A percentile compares a stretch with the other conserved stretches of the same genome.
These are phyloP conservation scores for Yamadazyma tumulicola DNA, from an alignment of 805 yeast genomes.

Conservation along the genomic window DNA sequence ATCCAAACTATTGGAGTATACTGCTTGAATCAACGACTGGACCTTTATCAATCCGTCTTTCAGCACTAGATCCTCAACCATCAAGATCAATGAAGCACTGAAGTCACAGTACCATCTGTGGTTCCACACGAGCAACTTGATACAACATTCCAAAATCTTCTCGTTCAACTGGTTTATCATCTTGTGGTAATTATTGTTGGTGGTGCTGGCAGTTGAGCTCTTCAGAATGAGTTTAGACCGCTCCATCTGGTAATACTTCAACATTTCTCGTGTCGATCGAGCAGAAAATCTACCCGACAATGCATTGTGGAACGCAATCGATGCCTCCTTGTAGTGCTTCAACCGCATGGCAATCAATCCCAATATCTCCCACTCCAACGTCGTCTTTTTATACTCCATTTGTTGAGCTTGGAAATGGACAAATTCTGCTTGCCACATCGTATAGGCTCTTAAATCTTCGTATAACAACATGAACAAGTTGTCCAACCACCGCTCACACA, in stretches of 20 bases:
- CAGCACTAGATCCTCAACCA: slow-evolving; percentile 58
- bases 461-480: slow-evolving; percentile 64
- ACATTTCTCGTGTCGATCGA: slow-evolving; percentile 67
- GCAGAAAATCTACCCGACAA: slow-evolving; percentile 75
- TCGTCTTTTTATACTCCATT: slow-evolving; percentile 68
- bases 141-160: slow-evolving; percentile 62
- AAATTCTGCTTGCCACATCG: slow-evolving; percentile 90
- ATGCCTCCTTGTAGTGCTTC: slow-evolving; percentile 84
- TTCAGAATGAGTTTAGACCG: slow-evolving; percentile 32
- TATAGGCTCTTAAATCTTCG: slow-evolving; percentile 75
- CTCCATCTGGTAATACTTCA: slow-evolving; percentile 61
- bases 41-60: slow-evolving; percentile 79
- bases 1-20: slow-evolving; percentile 43
- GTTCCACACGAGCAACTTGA: slow-evolving; percentile 91
- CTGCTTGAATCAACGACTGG: slow-evolving; percentile 65
- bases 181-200: slow-evolving; percentile 28
- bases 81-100: slow-evolving; percentile 61
- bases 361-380: slow-evolving; percentile 89
- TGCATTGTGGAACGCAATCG: slow-evolving; percentile 75
- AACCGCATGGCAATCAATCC: slow-evolving; percentile 84
- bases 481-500: slow-evolving; percentile 75
- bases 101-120: slow-evolving; percentile 97
- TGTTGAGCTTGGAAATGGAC: slow-evolving; percentile 88
- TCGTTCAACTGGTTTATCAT: slow-evolving; percentile 45
- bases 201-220: slow-evolving; percentile 16